Percentiles rank a stretch among this genome's conserved stretches.
phyloP scores from a whole-genome alignment of 1,139 yeast genomes.

The Debaryomyces udenii region DNA sequence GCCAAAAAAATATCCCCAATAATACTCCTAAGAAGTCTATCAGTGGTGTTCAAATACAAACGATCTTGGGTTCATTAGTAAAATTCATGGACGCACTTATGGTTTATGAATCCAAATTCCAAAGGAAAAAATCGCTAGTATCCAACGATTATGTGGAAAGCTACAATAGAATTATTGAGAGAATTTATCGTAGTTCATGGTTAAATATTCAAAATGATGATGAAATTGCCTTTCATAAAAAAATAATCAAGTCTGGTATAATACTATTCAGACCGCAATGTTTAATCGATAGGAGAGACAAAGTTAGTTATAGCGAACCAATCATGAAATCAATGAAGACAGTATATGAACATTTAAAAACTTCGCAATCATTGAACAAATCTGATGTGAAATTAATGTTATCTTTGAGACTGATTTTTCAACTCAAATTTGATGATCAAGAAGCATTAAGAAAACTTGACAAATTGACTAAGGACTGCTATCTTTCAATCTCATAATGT shows the following conservation, averaged over 20 bases:
- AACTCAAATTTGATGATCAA: constrained; percentile 19
- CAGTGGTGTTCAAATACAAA: constrained; percentile 26
- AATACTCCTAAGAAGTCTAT: constrained; percentile 31
- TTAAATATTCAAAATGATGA: constrained; percentile 18
- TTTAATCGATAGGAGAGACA: constrained; percentile 25
- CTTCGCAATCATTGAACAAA: constrained; percentile 16
- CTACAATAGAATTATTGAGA: constrained; percentile 27
- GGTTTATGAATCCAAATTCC: constrained; percentile 21
- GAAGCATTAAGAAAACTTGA: constrained; percentile 18
- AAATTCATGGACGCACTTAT: constrained; percentile 26
- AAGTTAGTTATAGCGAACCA: constrained; percentile 20
- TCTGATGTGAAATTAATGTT: constrained; percentile 24
- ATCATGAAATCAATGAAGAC: constrained; percentile 27
- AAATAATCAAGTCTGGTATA: constrained; percentile 35
- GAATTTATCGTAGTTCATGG: constrained; percentile 33
- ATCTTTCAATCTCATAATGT: constrained; percentile 1
- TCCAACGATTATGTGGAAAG: constrained; percentile 29
- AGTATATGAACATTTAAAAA: constrained; percentile 24
- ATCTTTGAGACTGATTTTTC: constrained; percentile 22
- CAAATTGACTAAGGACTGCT: constrained; percentile 11
- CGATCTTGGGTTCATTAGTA: constrained; percentile 18
- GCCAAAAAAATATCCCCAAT: constrained; percentile 19
- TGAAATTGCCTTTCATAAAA: constrained; percentile 25
- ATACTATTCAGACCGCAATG: constrained; percentile 30
- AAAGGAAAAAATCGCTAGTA: constrained; percentile 18